phyloP scores from a whole-genome alignment of 1,139 yeast genomes.

The Geotrichum carabidarum region DNA sequence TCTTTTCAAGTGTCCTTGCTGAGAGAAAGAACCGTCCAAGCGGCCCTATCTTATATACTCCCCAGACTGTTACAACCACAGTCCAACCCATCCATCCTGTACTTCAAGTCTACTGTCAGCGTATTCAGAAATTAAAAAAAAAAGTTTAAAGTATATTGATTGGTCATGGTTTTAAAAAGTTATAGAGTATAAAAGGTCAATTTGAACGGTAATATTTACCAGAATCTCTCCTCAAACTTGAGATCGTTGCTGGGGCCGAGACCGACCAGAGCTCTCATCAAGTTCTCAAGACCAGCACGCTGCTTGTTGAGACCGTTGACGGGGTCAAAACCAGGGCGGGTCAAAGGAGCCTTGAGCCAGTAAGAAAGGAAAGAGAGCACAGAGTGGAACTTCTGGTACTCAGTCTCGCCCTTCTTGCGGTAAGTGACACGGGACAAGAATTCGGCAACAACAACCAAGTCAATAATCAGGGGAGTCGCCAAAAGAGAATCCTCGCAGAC shows the following conservation, averaged over 20 bases:
- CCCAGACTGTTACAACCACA: too few relatives aligned
- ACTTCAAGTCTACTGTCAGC: too few relatives aligned
- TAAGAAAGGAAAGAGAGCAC: constrained; percentile 83
- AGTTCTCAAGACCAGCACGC: constrained; percentile 85
- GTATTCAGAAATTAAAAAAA: not conserved
- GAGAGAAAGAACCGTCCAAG: too few relatives aligned
- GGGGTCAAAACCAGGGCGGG: constrained; percentile 85
- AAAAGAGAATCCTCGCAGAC: constrained; percentile 94
- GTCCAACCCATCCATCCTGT: too few relatives aligned
- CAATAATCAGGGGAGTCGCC: constrained; percentile 92
- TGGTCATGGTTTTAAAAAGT: not conserved
- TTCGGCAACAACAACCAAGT: constrained; percentile 83
- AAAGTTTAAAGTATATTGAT: not conserved
- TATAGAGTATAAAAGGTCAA: not conserved
- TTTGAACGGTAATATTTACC: constrained; percentile 29
- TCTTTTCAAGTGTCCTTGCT: too few relatives aligned
- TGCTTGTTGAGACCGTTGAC: constrained; percentile 94
- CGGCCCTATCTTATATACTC: too few relatives aligned
- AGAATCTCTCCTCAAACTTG: constrained; percentile 86
- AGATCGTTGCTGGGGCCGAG: constrained; percentile 85
- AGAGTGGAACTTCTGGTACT: constrained; percentile 69
- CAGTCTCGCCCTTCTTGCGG: constrained; percentile 48
- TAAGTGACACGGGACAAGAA: constrained; percentile 82
- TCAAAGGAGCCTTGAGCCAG: constrained; percentile 95
- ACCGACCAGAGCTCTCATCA: constrained; percentile 84